These are phyloP conservation scores for Ceratocystis papillata DNA, from an alignment of 2,329 filamentous ascomycete species.

Conservation along the genomic window DNA sequence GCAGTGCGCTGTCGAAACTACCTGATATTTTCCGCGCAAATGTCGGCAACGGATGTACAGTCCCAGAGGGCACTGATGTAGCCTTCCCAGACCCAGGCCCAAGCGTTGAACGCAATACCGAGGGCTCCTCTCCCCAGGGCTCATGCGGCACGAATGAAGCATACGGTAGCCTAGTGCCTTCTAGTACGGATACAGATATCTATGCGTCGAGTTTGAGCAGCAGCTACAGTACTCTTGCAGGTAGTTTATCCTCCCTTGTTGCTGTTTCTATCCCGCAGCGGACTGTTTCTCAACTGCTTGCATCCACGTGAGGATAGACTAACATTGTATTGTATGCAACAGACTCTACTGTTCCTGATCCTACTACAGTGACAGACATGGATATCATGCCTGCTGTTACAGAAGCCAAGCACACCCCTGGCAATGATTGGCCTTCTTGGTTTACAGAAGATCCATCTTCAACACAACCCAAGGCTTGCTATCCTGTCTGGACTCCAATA, in stretches of 20 bases:
- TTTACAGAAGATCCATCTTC: background rate
- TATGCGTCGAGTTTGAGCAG: background rate
- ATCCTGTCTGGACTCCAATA: background rate
- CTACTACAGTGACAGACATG: background rate
- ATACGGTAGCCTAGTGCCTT: background rate
- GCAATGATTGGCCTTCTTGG: conserved; percentile 9
- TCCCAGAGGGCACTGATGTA: conserved; percentile 45
- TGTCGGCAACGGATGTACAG: conserved; percentile 45
- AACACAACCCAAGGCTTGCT: background rate
- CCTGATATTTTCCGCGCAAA: conserved; percentile 49
- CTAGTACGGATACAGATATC: background rate
- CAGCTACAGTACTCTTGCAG: background rate
- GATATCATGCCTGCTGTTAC: background rate
- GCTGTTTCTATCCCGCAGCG: background rate
- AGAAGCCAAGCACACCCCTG: background rate
- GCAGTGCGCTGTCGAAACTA: conserved; percentile 48
- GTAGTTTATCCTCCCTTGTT: conserved; percentile 1
- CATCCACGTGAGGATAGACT: background rate
- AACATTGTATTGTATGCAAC: background rate
- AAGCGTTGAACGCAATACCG: conserved; percentile 34
- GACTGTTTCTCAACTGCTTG: too few species aligned
- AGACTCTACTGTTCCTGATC: background rate
- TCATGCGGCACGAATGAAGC: conserved; percentile 8
- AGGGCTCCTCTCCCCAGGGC: conserved; percentile 29
- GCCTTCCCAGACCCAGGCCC: conserved; percentile 52